A percentile compares a stretch with the other conserved stretches of the same genome.
These are phyloP conservation scores for Fusarium dimerum DNA, from an alignment of 2,329 filamentous ascomycete species.

Conservation along the genomic window DNA sequence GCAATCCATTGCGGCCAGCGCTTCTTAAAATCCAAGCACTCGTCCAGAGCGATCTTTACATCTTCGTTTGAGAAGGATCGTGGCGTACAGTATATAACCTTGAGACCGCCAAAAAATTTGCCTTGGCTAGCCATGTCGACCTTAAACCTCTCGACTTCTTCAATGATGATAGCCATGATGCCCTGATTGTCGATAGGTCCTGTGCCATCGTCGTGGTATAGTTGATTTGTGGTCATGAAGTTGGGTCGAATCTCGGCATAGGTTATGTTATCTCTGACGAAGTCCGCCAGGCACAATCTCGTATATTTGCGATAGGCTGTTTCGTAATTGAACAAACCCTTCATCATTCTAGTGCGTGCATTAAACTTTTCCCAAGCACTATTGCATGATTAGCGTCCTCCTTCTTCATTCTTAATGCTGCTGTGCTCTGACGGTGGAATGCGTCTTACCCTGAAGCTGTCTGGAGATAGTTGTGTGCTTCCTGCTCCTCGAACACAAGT, in stretches of 20 bases:
- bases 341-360: slow-evolving; percentile 69
- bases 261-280: slow-evolving; percentile 66
- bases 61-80: slow-evolving; percentile 53
- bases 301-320: slow-evolving; percentile 64
- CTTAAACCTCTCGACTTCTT: slow-evolving; percentile 54
- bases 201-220: slow-evolving; percentile 59
- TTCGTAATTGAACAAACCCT: slow-evolving; percentile 69
- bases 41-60: slow-evolving; percentile 55
- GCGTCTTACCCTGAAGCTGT: slow-evolving; percentile 54
- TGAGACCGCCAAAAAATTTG: slow-evolving; percentile 61
- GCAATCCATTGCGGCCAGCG: slow-evolving; percentile 61
- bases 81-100: slow-evolving; percentile 72
- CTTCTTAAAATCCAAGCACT: slow-evolving; percentile 63
- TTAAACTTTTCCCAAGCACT: slow-evolving; percentile 67
- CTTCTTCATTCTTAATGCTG: background rate
- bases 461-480: slow-evolving; percentile 55
- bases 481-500: slow-evolving; percentile 61
- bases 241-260: slow-evolving; percentile 73
- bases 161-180: slow-evolving; percentile 62
- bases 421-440: background rate
- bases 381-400: slow-evolving; percentile 12
- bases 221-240: slow-evolving; percentile 63
- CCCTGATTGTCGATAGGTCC: slow-evolving; percentile 52
- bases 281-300: slow-evolving; percentile 57
- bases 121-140: slow-evolving; percentile 25